Conservation (phyloP, 1,139 yeast species). For the Candida pseudocylindracea region DNA sequence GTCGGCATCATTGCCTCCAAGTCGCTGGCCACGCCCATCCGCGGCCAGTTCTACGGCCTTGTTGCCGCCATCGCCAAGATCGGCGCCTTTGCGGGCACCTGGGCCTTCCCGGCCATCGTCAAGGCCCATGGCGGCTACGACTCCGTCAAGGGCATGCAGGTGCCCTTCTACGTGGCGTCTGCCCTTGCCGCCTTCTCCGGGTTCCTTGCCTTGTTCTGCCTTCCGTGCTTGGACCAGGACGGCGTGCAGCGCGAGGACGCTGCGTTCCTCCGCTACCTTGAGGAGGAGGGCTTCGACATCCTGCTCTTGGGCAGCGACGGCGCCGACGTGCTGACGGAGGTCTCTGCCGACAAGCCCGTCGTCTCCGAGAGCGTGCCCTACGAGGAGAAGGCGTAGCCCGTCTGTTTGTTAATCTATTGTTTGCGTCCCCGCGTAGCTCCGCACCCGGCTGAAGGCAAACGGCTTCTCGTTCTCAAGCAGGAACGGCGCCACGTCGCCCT, state of each 20-base stretch:
- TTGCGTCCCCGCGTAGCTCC: slow-evolving; percentile 1
- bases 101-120: slow-evolving; percentile 61
- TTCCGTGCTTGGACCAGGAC: slow-evolving; percentile 70
- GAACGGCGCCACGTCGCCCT: slow-evolving; percentile 30
- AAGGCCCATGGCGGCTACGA: slow-evolving; percentile 17
- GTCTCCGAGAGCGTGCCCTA: too few relatives aligned
- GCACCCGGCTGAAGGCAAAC: slow-evolving; percentile 24
- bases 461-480: slow-evolving; percentile 51
- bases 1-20: slow-evolving; percentile 76
- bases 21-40: slow-evolving; percentile 65
- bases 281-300: slow-evolving; percentile 33
- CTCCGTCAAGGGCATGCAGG: slow-evolving; percentile 22
- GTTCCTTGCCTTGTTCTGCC: slow-evolving; percentile 38
- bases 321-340: slow-evolving; percentile 1
- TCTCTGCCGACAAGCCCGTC: too few relatives aligned
- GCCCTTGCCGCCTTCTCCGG: slow-evolving; percentile 59
- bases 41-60: slow-evolving; percentile 81
- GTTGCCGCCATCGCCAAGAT: slow-evolving; percentile 84
- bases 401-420: too few relatives aligned
- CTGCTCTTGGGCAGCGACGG: slow-evolving; percentile 19
- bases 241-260: slow-evolving; percentile 63
- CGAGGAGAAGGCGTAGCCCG: too few relatives aligned
- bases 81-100: slow-evolving; percentile 85
- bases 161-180: slow-evolving; percentile 70
- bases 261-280: slow-evolving; percentile 42